A percentile compares a stretch with the other conserved stretches of the same genome.
Conservation (phyloP, 1,284 basidiomycete genomes). For the Peniophora sp. region DNA sequence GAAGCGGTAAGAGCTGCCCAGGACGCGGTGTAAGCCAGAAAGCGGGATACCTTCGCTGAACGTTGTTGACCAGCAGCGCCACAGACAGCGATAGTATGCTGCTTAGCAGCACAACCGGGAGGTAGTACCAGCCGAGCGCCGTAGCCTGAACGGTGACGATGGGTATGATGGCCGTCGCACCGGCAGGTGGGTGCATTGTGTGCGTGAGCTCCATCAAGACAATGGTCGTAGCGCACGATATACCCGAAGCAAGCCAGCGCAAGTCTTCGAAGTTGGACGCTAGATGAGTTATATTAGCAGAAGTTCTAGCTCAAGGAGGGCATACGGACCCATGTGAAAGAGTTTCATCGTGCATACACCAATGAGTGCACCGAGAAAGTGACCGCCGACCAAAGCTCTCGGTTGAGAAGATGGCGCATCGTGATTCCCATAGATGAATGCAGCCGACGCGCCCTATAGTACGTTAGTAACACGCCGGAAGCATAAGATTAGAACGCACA, state of each 20-base stretch:
- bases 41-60: conserved; percentile 46
- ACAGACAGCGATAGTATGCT: conserved; percentile 41
- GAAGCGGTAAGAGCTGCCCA: too few species aligned
- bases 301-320: too few species aligned
- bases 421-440: conserved; percentile 48
- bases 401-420: conserved; percentile 56
- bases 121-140: conserved; percentile 48
- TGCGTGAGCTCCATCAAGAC: conserved; percentile 48
- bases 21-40: conserved; percentile 34
- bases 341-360: conserved; percentile 51
- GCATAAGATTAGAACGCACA: conserved; percentile 20
- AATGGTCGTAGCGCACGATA: conserved; percentile 42
- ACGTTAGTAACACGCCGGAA: background rate
- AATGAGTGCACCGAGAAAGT: conserved; percentile 42
- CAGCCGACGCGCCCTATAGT: conserved; percentile 49
- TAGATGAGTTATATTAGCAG: conserved; percentile 14
- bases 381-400: conserved; percentile 46
- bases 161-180: conserved; percentile 37
- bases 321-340: conserved; percentile 22
- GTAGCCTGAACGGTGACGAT: conserved; percentile 38
- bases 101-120: conserved; percentile 48
- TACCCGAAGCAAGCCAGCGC: conserved; percentile 47
- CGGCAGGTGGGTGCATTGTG: conserved; percentile 56
- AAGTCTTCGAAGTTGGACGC: conserved; percentile 32
- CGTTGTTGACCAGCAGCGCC: conserved; percentile 48